Conservation (phyloP, 768 basidiomycete genomes). For the Cubamyces lactineus region DNA sequence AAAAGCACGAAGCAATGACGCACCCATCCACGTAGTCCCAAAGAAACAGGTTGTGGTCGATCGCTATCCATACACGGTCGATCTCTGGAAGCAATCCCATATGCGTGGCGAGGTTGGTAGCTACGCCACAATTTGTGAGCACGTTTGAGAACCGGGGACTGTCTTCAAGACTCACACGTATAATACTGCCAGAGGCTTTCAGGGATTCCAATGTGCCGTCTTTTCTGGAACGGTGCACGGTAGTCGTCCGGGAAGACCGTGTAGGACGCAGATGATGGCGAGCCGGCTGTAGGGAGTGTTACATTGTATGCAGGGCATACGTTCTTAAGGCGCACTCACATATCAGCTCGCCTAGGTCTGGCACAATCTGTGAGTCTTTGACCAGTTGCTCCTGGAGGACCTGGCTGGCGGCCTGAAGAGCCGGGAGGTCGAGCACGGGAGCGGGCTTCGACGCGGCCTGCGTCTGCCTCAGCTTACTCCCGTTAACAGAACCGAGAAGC, state of each 20-base stretch:
- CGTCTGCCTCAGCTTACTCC: slow-evolving; percentile 21
- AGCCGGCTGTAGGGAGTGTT: slow-evolving; percentile 49
- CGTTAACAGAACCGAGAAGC: slow-evolving; percentile 17
- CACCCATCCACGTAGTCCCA: slow-evolving; percentile 98
- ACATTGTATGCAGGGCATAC: neutral
- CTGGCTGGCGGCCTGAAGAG: slow-evolving; percentile 67
- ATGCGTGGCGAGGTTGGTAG: slow-evolving; percentile 69
- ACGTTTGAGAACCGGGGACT: slow-evolving; percentile 4
- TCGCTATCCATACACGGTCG: slow-evolving; percentile 93
- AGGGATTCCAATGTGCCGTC: slow-evolving; percentile 74
- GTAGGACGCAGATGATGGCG: slow-evolving; percentile 75
- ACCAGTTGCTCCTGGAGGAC: slow-evolving; percentile 68
- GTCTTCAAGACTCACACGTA: slow-evolving; percentile 50
- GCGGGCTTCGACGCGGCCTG: slow-evolving; percentile 30
- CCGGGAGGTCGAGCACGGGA: slow-evolving; percentile 55
- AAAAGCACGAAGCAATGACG: slow-evolving; percentile 33
- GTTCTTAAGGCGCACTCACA: neutral
- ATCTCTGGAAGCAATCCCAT: slow-evolving; percentile 94
- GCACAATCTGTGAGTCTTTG: slow-evolving; percentile 75
- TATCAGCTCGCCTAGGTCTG: slow-evolving; percentile 69
- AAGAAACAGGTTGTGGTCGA: slow-evolving; percentile 90
- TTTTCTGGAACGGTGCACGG: slow-evolving; percentile 79
- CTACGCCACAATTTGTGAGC: slow-evolving; percentile 42
- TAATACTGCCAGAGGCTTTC: slow-evolving; percentile 80
- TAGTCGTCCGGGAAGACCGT: slow-evolving; percentile 78